These are phyloP conservation scores for Fusarium fujikuroi DNA, from an alignment of 2,329 filamentous ascomycete genomes.

Conservation along the genomic window DNA sequence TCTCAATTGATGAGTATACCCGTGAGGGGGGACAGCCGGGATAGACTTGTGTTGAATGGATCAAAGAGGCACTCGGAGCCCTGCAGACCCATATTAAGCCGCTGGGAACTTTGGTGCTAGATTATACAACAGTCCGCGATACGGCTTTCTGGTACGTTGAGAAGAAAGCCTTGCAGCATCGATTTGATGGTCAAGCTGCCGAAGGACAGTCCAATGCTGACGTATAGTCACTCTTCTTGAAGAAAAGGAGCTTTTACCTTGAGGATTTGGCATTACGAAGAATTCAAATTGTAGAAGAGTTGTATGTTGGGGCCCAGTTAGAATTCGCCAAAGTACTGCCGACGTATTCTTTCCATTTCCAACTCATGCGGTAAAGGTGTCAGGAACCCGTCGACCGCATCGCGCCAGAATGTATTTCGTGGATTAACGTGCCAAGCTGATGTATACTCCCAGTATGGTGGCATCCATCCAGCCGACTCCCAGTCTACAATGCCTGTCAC, in stretches of 20 bases:
- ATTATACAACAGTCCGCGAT: fast-evolving
- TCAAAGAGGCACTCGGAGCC: neutral
- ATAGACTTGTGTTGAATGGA: neutral
- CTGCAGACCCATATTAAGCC: fast-evolving
- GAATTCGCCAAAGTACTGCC: constrained; percentile 27
- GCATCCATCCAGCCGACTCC: constrained; percentile 50
- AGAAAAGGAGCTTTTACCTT: neutral
- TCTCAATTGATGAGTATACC: neutral
- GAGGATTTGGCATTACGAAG: neutral
- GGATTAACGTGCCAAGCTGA: constrained; percentile 31
- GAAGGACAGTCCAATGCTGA: constrained; percentile 43
- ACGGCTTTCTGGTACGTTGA: neutral
- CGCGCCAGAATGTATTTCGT: constrained; percentile 33
- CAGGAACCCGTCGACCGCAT: constrained; percentile 32
- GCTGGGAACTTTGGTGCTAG: neutral
- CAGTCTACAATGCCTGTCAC: constrained; percentile 58
- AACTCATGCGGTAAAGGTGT: constrained; percentile 18
- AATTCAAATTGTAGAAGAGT: no score
- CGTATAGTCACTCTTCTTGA: constrained; percentile 49
- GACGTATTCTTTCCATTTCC: constrained; percentile 34
- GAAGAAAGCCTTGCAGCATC: neutral
- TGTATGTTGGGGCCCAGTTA: neutral
- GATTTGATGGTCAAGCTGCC: neutral
- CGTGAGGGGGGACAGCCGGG: neutral
- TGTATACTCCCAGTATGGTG: constrained; percentile 50